Evolutionary conservation across 345 rosid species (phyloP), one percentile per base, ranked within the genome.

Genomic region (Bretschneidera sinensis): DNA sequence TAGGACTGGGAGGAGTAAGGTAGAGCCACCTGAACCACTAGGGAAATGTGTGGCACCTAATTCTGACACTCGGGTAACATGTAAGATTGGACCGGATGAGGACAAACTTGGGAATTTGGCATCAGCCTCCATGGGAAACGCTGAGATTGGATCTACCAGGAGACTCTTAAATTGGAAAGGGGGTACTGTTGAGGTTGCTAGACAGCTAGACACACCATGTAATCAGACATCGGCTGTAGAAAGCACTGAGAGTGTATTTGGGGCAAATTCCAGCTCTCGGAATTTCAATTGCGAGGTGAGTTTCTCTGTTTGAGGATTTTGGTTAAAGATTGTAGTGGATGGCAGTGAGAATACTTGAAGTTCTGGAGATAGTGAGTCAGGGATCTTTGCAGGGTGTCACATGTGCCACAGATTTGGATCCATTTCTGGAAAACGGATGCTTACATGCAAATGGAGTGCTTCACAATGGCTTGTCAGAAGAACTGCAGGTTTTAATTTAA

Each of bases 221-320:
- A 73, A 63, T 76, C 85, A 70, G 62, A 53, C 52, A 48, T 59
- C 71, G 6, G 75, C 35, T 24, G 77, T 69, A 24, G 81, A 76
- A 67, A 66, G 63, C 67, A 57, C 76, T 64, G 75, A 65, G 54
- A 60, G 68, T 66, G 74, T 60, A 61, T 68, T 58, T 56, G 57
- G 65, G 62, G 43, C 77, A 52, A 74, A 61, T 72, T 72, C 82
- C 33, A 66, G 71, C 35, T 31, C 67, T 63, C 76, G 53, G 79
- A 75, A 76, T 77, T 75, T 72, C 71, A 71, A 75, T 49, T 72
- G 35, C 45, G 71, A 77, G 81, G 89, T 80, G 67, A 75, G 87
- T 78, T 79, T 65, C 60, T 76, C 60, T 79, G 73, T 55, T 65
- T 74, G 74, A 73, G 62, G 76, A 57, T 72, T 72, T 65, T 67